These are phyloP conservation scores for Tephrocybe sp. DNA, from an alignment of 768 basidiomycete genomes.

Conservation along the genomic window DNA sequence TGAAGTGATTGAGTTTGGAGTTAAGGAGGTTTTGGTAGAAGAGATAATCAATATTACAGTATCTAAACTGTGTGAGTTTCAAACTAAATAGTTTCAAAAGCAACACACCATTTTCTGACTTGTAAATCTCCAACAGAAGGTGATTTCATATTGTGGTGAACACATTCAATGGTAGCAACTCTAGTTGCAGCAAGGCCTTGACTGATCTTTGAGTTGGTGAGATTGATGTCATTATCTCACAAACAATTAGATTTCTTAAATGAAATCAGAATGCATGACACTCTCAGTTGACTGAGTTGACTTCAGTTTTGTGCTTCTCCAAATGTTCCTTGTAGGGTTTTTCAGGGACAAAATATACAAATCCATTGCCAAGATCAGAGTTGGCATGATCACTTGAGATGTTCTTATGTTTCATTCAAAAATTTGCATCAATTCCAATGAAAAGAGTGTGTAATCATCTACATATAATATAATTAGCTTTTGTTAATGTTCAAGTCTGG, in stretches of 20 bases:
- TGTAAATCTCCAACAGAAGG: constrained; percentile 28
- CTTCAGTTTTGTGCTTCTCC: constrained; percentile 17
- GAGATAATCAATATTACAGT: constrained; percentile 27
- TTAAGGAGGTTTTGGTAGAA: constrained; percentile 14
- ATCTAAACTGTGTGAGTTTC: constrained; percentile 17
- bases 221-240: constrained; percentile 27
- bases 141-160: constrained; percentile 29
- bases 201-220: constrained; percentile 17
- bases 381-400: constrained; percentile 25
- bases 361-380: constrained; percentile 27
- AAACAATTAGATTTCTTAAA: constrained; percentile 28
- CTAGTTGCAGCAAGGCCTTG: constrained; percentile 27
- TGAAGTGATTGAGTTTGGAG: background rate
- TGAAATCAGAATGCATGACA: background rate
- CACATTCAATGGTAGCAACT: constrained; percentile 26
- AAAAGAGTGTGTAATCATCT: constrained; percentile 27
- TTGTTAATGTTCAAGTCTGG: background rate
- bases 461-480: background rate
- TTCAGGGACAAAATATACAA: constrained; percentile 28
- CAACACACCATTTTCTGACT: constrained; percentile 29
- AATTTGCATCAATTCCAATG: constrained; percentile 32
- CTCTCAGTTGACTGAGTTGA: constrained; percentile 17
- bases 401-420: constrained; percentile 28
- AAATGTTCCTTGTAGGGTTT: constrained; percentile 24
- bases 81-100: background rate